Conservation (phyloP, 2,329 filamentous ascomycete species). For the Tothia fuscella region DNA sequence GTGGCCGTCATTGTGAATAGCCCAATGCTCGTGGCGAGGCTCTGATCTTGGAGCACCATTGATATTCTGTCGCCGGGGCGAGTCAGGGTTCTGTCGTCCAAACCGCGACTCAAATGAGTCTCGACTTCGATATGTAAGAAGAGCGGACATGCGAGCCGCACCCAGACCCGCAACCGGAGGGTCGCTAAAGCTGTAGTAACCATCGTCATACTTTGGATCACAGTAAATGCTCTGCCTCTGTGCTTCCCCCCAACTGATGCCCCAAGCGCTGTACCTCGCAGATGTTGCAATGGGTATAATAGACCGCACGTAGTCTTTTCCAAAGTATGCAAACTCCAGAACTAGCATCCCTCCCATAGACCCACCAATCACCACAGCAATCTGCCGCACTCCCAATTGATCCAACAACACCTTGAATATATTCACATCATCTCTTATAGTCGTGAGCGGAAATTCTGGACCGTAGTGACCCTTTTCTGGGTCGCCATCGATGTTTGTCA, state of each 20-base stretch:
- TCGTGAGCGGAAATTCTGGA: slow-evolving; percentile 91
- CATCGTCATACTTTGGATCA: slow-evolving; percentile 96
- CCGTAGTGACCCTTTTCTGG: slow-evolving; percentile 66
- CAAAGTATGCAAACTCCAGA: slow-evolving; percentile 86
- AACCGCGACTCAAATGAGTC: slow-evolving; percentile 96
- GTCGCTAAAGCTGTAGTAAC: slow-evolving; percentile 53
- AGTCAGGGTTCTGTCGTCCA: slow-evolving; percentile 81
- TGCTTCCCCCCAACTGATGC: slow-evolving; percentile 82
- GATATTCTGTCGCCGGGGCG: slow-evolving; percentile 72
- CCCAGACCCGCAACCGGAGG: slow-evolving; percentile 79
- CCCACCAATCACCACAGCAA: slow-evolving; percentile 69
- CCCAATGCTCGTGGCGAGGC: slow-evolving; percentile 35
- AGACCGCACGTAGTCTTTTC: slow-evolving; percentile 68
- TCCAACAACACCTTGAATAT: slow-evolving; percentile 71
- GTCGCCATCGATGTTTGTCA: slow-evolving; percentile 79
- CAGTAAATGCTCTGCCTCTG: slow-evolving; percentile 92
- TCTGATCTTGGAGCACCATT: slow-evolving; percentile 47
- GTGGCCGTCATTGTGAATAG: slow-evolving; percentile 41
- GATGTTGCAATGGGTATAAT: slow-evolving; percentile 80
- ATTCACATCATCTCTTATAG: slow-evolving; percentile 87
- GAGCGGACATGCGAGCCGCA: slow-evolving; percentile 90
- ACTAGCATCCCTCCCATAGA: slow-evolving; percentile 86
- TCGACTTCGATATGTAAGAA: slow-evolving; percentile 89
- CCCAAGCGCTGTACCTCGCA: slow-evolving; percentile 75
- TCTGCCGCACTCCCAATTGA: slow-evolving; percentile 64